Base-by-base conservation (phyloP, 1,284 basidiomycete genomes). In the Puccinia novopanici region DNA sequence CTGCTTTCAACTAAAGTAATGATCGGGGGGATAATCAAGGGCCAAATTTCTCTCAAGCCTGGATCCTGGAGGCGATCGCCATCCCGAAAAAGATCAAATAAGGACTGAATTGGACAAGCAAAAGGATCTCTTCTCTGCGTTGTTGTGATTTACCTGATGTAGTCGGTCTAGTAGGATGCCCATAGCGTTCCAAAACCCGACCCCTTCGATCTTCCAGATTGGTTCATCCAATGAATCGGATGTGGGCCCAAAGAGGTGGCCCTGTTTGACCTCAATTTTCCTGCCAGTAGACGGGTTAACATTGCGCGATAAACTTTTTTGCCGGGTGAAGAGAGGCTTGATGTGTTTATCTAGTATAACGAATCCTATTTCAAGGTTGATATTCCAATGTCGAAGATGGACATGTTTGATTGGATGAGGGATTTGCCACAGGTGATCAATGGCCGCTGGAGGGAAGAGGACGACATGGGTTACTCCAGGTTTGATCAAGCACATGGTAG, bases 271-370 rank as follows among this genome's bases (percentile, higher is more conserved):
- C 13, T 82, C 83, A 40, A 83, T 82, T 37, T 81, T 83, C 57
- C 81, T 83, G 12, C 83, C 83, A 42, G 72, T 74, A 22, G 19
- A 1, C 27, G 83, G 82, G 57, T 84, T 84, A 40, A 82, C 83
- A n/a, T 83, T 82, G 52, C 83, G 52, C 37, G 72, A 74, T 17
- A 30, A 74, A 22, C 13, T 9, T 15, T 61, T 4, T 27, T 74
- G 55, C 5, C 13, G 3, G 5, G 55, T 45, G 37, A 74, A 74
- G 24, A 74, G 45, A 27, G 72, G 72, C 40, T 74, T 74, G 72
- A 74, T 61, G 9, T 59, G 40, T n/a, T 59, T 27, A 0, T 57
- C 34, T 13, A 74, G 37, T n/a, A 74, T 61, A 6, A 42, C 34
- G 19, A 15, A 59, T 48, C 30, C 72, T 1, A 42, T 24, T 30